Evolutionary conservation across 2,329 filamentous ascomycete genomes (phyloP).

Genomic region (Hortaea sp.): DNA sequence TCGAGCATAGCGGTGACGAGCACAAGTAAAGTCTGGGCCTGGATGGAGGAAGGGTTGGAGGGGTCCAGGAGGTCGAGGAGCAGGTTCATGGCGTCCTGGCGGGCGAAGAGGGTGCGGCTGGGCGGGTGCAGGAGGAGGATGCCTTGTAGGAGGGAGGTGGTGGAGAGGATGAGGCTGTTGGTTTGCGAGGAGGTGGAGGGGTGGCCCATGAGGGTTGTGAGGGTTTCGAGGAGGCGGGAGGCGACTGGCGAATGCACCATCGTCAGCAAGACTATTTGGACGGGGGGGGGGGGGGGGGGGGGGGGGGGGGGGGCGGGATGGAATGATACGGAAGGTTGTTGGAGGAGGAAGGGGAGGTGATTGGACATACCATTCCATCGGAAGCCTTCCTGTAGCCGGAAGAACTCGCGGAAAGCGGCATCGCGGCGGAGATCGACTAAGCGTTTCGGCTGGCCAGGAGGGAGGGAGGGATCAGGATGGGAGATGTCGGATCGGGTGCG

Average conservation of each 20-base stretch:
- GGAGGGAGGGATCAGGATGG: background rate
- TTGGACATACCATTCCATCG: constrained; percentile 68
- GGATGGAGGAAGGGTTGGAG: constrained; percentile 79
- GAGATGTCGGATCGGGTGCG: constrained; percentile 29
- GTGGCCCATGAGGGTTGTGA: constrained; percentile 78
- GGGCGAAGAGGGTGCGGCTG: constrained; percentile 74
- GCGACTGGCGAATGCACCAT: no score
- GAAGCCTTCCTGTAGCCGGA: constrained; percentile 91
- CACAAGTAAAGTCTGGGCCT: constrained; percentile 79
- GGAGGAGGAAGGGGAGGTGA: background rate
- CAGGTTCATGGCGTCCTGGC: constrained; percentile 93
- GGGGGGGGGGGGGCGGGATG: no score
- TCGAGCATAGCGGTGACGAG: constrained; percentile 84
- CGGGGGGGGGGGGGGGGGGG: no score
- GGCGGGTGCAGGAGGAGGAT: constrained; percentile 80
- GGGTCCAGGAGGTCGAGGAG: constrained; percentile 86
- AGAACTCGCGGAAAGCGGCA: constrained; percentile 89
- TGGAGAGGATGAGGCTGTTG: constrained; percentile 77
- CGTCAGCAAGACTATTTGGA: no score
- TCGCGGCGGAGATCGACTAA: constrained; percentile 66
- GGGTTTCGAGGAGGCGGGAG: constrained; percentile 70
- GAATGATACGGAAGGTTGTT: no score
- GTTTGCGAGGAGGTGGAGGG: constrained; percentile 64
- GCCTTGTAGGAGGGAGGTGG: constrained; percentile 83
- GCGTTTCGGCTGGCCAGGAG: constrained; percentile 37